These are phyloP conservation scores for Phytophthora capsici DNA, from an alignment of 352 stramenopile genomes.

Conservation along the genomic window DNA sequence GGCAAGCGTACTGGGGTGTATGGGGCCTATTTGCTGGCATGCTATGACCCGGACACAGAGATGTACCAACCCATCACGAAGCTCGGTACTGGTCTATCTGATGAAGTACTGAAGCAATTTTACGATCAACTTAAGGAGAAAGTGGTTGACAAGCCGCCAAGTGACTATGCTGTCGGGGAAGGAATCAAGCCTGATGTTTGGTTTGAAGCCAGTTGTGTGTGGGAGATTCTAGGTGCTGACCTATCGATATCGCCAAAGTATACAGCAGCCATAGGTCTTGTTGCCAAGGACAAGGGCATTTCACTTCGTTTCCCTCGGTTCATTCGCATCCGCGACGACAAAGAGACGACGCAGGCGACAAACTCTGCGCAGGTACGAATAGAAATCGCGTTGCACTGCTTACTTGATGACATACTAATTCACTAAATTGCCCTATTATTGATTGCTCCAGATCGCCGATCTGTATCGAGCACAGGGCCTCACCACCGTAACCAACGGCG, in stretches of 20 bases:
- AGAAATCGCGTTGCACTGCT: neutral
- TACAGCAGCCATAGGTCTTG: constrained; percentile 93
- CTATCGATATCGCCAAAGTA: constrained; percentile 99
- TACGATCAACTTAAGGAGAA: constrained; percentile 85
- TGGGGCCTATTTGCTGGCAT: constrained; percentile 98
- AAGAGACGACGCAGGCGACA: constrained; percentile 96
- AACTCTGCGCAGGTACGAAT: constrained; percentile 93
- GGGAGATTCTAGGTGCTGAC: constrained; percentile 99
- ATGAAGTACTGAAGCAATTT: constrained; percentile 96
- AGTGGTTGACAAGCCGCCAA: constrained; percentile 83
- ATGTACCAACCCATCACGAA: constrained; percentile 99
- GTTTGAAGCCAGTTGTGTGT: constrained; percentile 97
- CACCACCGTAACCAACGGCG: constrained; percentile 61
- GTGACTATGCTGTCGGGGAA: constrained; percentile 94
- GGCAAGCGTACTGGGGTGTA: constrained; percentile 97
- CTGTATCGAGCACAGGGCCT: constrained; percentile 83
- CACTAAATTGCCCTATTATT: constrained; percentile 8
- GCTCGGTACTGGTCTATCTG: constrained; percentile 98
- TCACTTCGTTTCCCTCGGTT: constrained; percentile 99
- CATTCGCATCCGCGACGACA: constrained; percentile 98
- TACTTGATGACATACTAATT: neutral
- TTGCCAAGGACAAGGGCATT: constrained; percentile 94
- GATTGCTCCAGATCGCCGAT: constrained; percentile 68
- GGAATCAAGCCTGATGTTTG: constrained; percentile 93
- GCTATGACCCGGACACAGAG: constrained; percentile 97